phyloP scores from a whole-genome alignment of 352 stramenopile species.

The Globisporangium acanthophoron region DNA sequence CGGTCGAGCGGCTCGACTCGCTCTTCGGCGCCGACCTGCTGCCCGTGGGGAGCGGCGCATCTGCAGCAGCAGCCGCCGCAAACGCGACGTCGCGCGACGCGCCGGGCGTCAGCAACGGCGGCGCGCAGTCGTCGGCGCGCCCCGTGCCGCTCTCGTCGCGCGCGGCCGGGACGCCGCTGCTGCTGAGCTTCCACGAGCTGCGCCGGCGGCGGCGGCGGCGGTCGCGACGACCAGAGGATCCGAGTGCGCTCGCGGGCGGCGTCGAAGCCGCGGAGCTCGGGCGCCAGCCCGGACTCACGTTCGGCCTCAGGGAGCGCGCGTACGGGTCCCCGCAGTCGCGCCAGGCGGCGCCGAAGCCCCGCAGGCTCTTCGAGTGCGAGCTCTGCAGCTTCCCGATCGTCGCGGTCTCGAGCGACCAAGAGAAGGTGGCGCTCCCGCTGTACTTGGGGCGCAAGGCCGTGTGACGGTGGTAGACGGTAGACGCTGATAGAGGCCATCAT shows the following conservation, averaged over 20 bases:
- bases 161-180: background rate
- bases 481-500: too few relatives aligned
- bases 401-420: slow-evolving; percentile 15
- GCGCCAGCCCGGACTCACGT: background rate
- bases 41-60: background rate
- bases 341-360: slow-evolving; percentile 1
- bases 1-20: slow-evolving; percentile 28
- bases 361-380: slow-evolving; percentile 37
- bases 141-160: slow-evolving; percentile 3
- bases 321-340: slow-evolving; percentile 3
- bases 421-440: slow-evolving; percentile 19
- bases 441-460: slow-evolving; percentile 11
- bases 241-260: slow-evolving; percentile 4
- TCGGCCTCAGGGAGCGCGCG: slow-evolving; percentile 10
- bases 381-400: slow-evolving; percentile 36
- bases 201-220: slow-evolving; percentile 8
- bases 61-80: background rate
- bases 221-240: slow-evolving; percentile 1
- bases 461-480: background rate
- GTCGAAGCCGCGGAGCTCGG: background rate
- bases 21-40: slow-evolving; percentile 16
- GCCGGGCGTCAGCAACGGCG: background rate
- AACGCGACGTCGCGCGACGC: background rate
- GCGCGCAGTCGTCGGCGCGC: background rate
- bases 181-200: slow-evolving; percentile 13